A percentile compares a stretch with the other conserved stretches of the same genome.
Evolutionary conservation across 306 rosid genomes (phyloP).

Genomic region (Quercus gilva): DNA sequence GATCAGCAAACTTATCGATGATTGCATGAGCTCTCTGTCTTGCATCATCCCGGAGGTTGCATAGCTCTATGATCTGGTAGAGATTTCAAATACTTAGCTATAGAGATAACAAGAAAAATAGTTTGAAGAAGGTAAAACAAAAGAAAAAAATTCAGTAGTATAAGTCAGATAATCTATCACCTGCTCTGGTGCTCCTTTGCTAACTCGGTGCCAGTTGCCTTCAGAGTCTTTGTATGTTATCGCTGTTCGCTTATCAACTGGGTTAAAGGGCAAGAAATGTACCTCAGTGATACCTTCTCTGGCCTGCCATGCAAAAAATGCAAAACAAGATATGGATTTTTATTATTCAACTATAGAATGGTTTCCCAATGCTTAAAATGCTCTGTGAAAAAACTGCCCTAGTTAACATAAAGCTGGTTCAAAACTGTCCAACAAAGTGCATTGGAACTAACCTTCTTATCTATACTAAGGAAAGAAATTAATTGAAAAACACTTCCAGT

Average conservation of each 20-base stretch:
- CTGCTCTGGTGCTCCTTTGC: constrained; percentile 99
- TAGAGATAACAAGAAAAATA: not conserved
- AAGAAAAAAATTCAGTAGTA: not conserved
- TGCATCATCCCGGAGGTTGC: constrained; percentile 60
- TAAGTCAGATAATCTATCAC: constrained; percentile 20
- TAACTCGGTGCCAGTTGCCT: constrained; percentile 77
- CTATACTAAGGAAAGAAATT: not conserved
- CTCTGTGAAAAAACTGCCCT: not conserved
- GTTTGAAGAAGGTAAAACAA: not conserved
- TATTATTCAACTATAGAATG: not conserved
- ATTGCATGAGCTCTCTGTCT: constrained; percentile 63
- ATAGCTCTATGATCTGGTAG: constrained; percentile 72
- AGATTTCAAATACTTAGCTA: constrained; percentile 2
- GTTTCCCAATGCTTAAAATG: not conserved
- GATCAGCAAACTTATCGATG: constrained; percentile 83
- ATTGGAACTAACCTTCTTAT: not conserved
- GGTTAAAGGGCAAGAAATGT: constrained; percentile 89
- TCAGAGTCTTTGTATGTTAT: constrained; percentile 65
- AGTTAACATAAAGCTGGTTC: not conserved
- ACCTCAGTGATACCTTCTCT: constrained; percentile 76
- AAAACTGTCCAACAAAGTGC: not conserved
- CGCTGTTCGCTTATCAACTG: constrained; percentile 93
- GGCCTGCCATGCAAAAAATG: constrained; percentile 42
- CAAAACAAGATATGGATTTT: not conserved
- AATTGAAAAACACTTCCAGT: not conserved